Percentiles rank a stretch among this genome's conserved stretches.
Evolutionary conservation across 2,329 filamentous ascomycete species (phyloP).

Genomic region (Penicillium sp.): DNA sequence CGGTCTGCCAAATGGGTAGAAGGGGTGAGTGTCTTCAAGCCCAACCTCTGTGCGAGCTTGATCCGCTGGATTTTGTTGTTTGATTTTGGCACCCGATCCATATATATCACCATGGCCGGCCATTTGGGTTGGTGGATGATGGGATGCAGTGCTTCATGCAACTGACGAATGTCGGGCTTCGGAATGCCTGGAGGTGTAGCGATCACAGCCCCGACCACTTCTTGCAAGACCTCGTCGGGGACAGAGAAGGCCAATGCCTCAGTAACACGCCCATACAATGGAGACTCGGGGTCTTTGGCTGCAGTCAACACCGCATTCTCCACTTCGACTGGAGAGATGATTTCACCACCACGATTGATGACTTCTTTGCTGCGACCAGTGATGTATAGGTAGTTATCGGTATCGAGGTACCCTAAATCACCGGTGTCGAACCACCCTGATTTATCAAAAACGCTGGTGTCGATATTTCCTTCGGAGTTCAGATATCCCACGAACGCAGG

Average conservation of each 20-base stretch:
- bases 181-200: conserved; percentile 44
- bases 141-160: conserved; percentile 46
- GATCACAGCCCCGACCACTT: conserved; percentile 51
- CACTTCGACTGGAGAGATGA: conserved; percentile 57
- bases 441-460: conserved; percentile 37
- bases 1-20: conserved; percentile 40
- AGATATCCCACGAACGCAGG: conserved; percentile 46
- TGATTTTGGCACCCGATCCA: conserved; percentile 51
- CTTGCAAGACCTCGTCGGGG: conserved; percentile 50
- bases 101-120: conserved; percentile 50
- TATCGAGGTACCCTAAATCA: conserved; percentile 50
- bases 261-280: conserved; percentile 44
- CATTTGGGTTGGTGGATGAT: conserved; percentile 51
- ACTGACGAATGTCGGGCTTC: conserved; percentile 45
- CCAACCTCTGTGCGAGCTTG: conserved; percentile 47
- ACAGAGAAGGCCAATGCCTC: conserved; percentile 52
- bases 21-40: conserved; percentile 44
- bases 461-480: conserved; percentile 10
- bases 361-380: conserved; percentile 54
- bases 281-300: conserved; percentile 34
- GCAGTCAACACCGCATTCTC: conserved; percentile 52
- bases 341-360: conserved; percentile 54
- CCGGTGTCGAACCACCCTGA: conserved; percentile 53
- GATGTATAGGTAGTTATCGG: conserved; percentile 50
- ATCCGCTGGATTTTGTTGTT: conserved; percentile 57